These are phyloP conservation scores for Trichocomaceae sp. DNA, from an alignment of 2,329 filamentous ascomycete species.

Conservation along the genomic window DNA sequence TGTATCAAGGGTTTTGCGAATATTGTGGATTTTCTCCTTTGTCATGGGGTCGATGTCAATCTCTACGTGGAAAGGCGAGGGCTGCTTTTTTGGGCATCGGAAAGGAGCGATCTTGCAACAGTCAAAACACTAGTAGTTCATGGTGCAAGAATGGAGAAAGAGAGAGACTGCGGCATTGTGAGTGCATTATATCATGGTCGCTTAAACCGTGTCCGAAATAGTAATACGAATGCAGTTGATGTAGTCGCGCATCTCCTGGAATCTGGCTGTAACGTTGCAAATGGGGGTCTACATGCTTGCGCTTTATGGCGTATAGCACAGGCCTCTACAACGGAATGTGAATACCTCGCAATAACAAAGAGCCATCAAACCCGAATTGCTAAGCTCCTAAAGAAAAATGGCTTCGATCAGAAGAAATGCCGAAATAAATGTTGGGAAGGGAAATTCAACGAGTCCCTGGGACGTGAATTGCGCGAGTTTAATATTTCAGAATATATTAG, in stretches of 20 bases:
- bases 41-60: constrained; percentile 1
- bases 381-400: not conserved
- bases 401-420: constrained; percentile 1
- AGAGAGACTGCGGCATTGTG: constrained; percentile 5
- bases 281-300: constrained; percentile 5
- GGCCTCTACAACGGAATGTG: not conserved
- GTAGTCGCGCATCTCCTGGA: constrained; percentile 4
- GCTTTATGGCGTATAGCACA: constrained; percentile 2
- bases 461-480: too few relatives aligned
- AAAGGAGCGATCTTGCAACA: not conserved
- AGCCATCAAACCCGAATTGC: not conserved
- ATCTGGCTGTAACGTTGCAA: constrained; percentile 8
- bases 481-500: too few relatives aligned
- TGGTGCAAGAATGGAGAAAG: constrained; percentile 6
- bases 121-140: not conserved
- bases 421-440: not conserved
- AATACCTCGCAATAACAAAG: not conserved
- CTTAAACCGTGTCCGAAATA: too few relatives aligned
- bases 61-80: not conserved
- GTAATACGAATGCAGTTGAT: too few relatives aligned
- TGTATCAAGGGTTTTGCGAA: not conserved
- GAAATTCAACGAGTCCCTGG: not conserved
- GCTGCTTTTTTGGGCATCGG: not conserved
- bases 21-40: constrained; percentile 1
- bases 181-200: not conserved